A percentile compares a stretch with the other conserved stretches of the same genome.
phyloP scores from a whole-genome alignment of 2,329 filamentous ascomycete species.

The Fusarium praegraminearum region DNA sequence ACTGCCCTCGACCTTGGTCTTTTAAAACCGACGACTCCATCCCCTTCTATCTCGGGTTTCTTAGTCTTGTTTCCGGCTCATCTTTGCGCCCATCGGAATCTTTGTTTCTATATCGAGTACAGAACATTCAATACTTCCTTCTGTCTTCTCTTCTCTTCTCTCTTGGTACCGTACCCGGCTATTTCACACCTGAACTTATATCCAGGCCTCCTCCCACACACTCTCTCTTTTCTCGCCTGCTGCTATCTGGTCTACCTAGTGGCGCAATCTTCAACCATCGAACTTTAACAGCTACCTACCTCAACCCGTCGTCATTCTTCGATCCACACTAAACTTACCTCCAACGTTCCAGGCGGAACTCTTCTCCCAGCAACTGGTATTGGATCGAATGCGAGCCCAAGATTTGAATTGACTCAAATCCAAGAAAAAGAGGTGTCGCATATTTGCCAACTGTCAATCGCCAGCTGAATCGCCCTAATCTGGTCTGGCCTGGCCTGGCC shows the following conservation, averaged over 20 bases:
- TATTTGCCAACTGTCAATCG: slow-evolving; percentile 27
- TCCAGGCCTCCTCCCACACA: neutral
- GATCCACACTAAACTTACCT: slow-evolving; percentile 14
- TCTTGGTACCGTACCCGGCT: neutral
- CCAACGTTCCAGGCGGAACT: slow-evolving; percentile 23
- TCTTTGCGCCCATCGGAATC: slow-evolving; percentile 32
- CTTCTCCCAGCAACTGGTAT: slow-evolving; percentile 33
- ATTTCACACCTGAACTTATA: neutral
- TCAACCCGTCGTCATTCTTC: slow-evolving; percentile 19
- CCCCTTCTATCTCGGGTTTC: slow-evolving; percentile 16
- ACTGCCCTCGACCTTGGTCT: slow-evolving; percentile 16
- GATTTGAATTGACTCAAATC: slow-evolving; percentile 22
- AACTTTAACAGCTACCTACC: slow-evolving; percentile 1
- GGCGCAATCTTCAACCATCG: slow-evolving; percentile 8
- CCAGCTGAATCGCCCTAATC: slow-evolving; percentile 20
- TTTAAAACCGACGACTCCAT: slow-evolving; percentile 23
- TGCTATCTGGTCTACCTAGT: neutral
- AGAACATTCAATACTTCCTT: neutral
- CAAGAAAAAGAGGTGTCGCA: slow-evolving; percentile 26
- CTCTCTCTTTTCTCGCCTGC: neutral
- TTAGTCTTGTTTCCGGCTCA: slow-evolving; percentile 37
- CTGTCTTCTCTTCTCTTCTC: neutral
- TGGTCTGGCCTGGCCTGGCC: neutral
- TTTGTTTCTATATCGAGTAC: slow-evolving; percentile 25
- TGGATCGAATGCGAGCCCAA: slow-evolving; percentile 14